Evolutionary conservation across 2,329 filamentous ascomycete genomes (phyloP).

Genomic region (Fusarium clavum): DNA sequence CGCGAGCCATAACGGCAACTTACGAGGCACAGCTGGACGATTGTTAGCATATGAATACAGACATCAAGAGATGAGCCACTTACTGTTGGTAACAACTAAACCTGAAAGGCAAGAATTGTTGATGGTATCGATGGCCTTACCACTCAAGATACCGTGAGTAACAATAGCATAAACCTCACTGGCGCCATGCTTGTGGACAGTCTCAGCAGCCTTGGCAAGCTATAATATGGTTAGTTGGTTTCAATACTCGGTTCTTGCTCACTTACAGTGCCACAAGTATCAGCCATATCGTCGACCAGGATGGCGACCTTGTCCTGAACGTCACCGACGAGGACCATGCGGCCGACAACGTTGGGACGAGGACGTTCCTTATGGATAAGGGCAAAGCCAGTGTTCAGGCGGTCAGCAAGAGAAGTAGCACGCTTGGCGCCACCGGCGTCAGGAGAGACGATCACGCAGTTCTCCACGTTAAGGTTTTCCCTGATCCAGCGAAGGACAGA

Average conservation of each 20-base stretch:
- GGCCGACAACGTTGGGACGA: constrained; percentile 84
- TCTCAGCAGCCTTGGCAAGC: constrained; percentile 85
- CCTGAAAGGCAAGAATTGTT: constrained; percentile 81
- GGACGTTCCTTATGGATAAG: constrained; percentile 97
- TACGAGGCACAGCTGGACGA: constrained; percentile 52
- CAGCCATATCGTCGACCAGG: constrained; percentile 97
- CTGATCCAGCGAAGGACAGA: constrained; percentile 92
- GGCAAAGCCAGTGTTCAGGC: constrained; percentile 89
- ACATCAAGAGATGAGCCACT: constrained; percentile 37
- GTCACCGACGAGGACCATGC: constrained; percentile 94
- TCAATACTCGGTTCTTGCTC: neutral
- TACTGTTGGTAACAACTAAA: constrained; percentile 88
- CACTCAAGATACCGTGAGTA: constrained; percentile 91
- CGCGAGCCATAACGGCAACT: constrained; percentile 9
- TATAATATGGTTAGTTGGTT: constrained; percentile 34
- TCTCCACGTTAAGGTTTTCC: constrained; percentile 82
- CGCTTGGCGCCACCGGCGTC: constrained; percentile 96
- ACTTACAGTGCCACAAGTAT: constrained; percentile 83
- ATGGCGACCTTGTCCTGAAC: constrained; percentile 93
- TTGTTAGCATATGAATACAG: constrained; percentile 39
- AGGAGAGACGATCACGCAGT: constrained; percentile 93
- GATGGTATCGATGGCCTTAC: constrained; percentile 86
- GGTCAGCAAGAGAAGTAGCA: constrained; percentile 92
- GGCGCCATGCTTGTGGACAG: constrained; percentile 87
- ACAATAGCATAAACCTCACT: constrained; percentile 93